Percentiles rank a stretch among this genome's conserved stretches.
phyloP scores from a whole-genome alignment of 352 stramenopile species.

The Globisporangium apiculatum region DNA sequence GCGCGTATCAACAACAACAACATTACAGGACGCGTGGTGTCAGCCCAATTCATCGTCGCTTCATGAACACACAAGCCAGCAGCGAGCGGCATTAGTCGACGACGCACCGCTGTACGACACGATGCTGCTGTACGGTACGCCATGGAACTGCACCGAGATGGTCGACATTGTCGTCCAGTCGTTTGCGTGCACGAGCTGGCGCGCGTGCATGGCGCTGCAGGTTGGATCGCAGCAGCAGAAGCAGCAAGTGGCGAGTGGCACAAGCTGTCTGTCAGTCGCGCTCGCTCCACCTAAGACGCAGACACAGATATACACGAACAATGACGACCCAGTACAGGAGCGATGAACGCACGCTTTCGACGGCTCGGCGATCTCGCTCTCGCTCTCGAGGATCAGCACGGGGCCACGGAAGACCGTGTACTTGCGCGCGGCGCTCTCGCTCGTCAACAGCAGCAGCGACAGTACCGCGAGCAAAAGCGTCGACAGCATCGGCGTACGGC shows the following conservation, averaged over 20 bases:
- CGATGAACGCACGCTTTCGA: conserved; percentile 3
- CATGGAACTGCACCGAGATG: conserved; percentile 47
- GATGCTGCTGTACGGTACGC: conserved; percentile 41
- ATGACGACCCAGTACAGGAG: neutral
- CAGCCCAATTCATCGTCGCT: too few species aligned
- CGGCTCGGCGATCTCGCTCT: conserved; percentile 1
- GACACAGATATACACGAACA: neutral
- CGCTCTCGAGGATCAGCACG: conserved; percentile 5
- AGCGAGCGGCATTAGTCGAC: too few species aligned
- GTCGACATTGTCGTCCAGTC: conserved; percentile 60
- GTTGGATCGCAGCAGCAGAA: neutral
- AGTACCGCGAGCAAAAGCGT: conserved; percentile 14
- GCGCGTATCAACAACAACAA: too few species aligned
- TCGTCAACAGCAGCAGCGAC: conserved; percentile 3
- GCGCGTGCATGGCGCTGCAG: conserved; percentile 36
- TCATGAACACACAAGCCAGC: neutral
- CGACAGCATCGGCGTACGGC: conserved; percentile 4
- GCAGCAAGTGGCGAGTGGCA: neutral
- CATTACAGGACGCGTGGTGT: too few species aligned
- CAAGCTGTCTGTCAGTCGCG: too few species aligned
- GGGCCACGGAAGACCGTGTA: conserved; percentile 3
- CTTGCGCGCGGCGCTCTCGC: conserved; percentile 6
- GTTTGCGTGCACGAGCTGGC: conserved; percentile 59
- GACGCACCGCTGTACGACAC: conserved; percentile 65
- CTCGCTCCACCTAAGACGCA: neutral